These are phyloP conservation scores for Casuarina equisetifolia DNA, from an alignment of 306 rosid species.

Conservation along the genomic window DNA sequence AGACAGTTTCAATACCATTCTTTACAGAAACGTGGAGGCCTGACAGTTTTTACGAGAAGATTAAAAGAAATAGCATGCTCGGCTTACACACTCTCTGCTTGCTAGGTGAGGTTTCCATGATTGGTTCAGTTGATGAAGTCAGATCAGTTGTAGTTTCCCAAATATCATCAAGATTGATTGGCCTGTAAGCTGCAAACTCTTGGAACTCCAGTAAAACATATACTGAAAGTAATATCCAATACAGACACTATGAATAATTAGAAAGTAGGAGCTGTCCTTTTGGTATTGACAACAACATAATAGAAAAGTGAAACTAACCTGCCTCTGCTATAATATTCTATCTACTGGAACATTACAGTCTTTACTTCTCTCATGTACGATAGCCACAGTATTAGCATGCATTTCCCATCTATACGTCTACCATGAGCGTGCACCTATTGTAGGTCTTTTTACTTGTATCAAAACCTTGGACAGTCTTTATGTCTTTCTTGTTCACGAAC, in stretches of 20 bases:
- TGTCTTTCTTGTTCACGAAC: background rate
- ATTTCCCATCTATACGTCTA: background rate
- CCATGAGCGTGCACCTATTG: background rate
- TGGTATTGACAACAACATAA: background rate
- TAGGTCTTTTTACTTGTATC: background rate
- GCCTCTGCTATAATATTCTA: background rate
- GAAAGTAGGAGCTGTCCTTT: background rate
- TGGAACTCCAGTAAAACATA: background rate
- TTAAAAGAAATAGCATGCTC: constrained; percentile 50
- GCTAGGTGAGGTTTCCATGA: background rate
- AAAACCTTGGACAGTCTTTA: background rate
- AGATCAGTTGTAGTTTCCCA: background rate
- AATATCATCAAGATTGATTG: background rate
- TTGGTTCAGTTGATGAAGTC: background rate
- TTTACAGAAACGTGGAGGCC: constrained; percentile 87
- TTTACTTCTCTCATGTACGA: background rate
- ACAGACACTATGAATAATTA: background rate
- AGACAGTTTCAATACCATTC: constrained; percentile 80
- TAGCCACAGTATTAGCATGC: background rate
- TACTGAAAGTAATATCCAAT: background rate
- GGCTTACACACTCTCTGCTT: constrained; percentile 53
- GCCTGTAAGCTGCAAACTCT: background rate
- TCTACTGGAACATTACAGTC: background rate
- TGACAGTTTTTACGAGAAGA: constrained; percentile 87
- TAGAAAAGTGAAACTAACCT: background rate